Evolutionary conservation across 257 asterid species (phyloP).

Genomic region (Paraleonurus japonicus): DNA sequence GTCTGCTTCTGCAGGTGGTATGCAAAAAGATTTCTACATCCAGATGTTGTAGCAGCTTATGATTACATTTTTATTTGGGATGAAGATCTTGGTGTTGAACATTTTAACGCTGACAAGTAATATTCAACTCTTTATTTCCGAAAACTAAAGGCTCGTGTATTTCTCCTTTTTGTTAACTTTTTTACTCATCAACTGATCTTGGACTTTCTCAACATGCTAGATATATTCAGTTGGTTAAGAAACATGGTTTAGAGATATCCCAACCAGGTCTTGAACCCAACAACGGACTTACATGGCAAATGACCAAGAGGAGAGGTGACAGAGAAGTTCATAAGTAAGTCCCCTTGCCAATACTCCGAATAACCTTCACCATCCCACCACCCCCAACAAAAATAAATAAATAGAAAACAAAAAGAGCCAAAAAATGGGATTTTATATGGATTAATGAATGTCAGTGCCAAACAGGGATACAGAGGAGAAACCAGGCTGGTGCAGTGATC

Average conservation of each 20-base stretch:
- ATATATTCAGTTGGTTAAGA: conserved; percentile 79
- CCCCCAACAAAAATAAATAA: too few species aligned
- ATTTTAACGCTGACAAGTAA: conserved; percentile 82
- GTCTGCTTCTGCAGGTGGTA: conserved; percentile 72
- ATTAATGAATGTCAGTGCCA: conserved; percentile 21
- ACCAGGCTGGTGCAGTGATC: conserved; percentile 99
- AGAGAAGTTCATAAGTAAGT: conserved; percentile 94
- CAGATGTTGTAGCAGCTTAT: conserved; percentile 91
- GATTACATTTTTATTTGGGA: conserved; percentile 98
- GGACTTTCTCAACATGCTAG: conserved; percentile 36
- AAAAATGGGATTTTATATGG: neutral
- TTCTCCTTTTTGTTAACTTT: conserved; percentile 12
- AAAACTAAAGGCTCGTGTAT: neutral
- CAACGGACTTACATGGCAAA: conserved; percentile 95
- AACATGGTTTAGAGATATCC: conserved; percentile 90
- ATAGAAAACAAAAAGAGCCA: neutral
- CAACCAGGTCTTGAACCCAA: conserved; percentile 99
- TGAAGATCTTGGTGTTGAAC: conserved; percentile 99
- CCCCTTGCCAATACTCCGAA: conserved; percentile 13
- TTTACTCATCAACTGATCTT: conserved; percentile 12
- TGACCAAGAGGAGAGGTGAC: conserved; percentile 98
- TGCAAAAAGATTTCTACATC: conserved; percentile 95
- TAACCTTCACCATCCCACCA: neutral
- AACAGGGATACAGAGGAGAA: conserved; percentile 93
- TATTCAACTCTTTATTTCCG: conserved; percentile 3